Evolutionary conservation across 192 early-diverging fungal genomes (phyloP), one percentile per base, ranked within the genome.

Genomic region (Entomortierella beljakovae): DNA sequence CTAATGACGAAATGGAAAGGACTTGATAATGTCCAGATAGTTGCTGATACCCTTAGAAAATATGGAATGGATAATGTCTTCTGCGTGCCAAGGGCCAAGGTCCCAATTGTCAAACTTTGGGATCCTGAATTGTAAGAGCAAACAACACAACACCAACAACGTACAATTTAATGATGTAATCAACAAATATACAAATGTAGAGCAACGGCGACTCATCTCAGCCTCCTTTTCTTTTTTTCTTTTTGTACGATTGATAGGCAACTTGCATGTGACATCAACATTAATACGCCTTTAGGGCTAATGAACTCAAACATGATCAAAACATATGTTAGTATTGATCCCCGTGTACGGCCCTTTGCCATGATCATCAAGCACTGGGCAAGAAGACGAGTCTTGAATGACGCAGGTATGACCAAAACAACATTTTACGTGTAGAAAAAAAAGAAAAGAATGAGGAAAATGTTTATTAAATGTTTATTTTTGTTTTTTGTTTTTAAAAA

Each of bases 361-460:
- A 92, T 97, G 90, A 87, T 95, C n/a, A 85, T 99, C 84, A 99
- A 98, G 73, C 83, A 97, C 77, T 99, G 96, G 96, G 89, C 97
- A 43, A 86, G 92, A 67, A 89, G 87, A 61, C 82, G 97, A 58
- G 90, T 87, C 31, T 75, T 99, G 56, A 98, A 96, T 75, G 96
- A 99, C 73, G 93, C 93, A 42, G 92, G 92, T 94, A 85, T 7
- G 28, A 29, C 7, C 2, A 9, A 50, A 18, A 23, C 49, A 16
- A 22, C 4, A 50, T 22, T 50, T 6, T 50, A 16, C 23, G n/a
- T 50, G 5, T 50, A 16, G n/a, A n/a, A n/a, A n/a, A n/a, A n/a
- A n/a, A n/a, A n/a, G n/a, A n/a, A n/a, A n/a, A n/a, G n/a, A n/a
- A n/a, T n/a, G n/a, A n/a, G n/a, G n/a, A n/a, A n/a, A n/a, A n/a